Evolutionary conservation across 2,329 filamentous ascomycete genomes (phyloP), one percentile per base, ranked within the genome.

Genomic region (Geosmithia morbida): DNA sequence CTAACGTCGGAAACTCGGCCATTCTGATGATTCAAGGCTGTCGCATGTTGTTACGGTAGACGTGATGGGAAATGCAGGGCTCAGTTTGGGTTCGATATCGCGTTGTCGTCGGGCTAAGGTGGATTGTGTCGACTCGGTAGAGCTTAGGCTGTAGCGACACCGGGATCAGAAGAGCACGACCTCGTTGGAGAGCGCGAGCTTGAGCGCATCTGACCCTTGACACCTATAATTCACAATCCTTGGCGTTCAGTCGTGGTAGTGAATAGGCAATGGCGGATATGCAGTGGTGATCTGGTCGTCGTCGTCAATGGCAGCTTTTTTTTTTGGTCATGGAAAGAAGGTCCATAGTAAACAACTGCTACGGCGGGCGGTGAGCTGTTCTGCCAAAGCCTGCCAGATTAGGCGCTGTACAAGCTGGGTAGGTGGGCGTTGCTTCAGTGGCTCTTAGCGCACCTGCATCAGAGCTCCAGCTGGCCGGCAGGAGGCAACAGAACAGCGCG

Each of bases 1-100:
- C 82, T 59, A 94, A 74, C 59, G 76, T 79, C 61, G 81, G 81
- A 61, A 79, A 70, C 59, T 84, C 81, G 62, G 83, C 79, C 87
- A 92, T 90, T 54, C 58, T 68, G 64, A 57, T 59, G 51, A 52
- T 60, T 54, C 54, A 52, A 55, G 52, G 55, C 65, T 72, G 72
- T 72, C 61, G 67, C 71, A 73, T 72, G 55, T 55, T 65, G 61
- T 37, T 37, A 41, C 48, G 46, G n/a, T 11, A n/a, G 26, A 44
- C 11, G 26, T 20, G 19, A 29, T 16, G 18, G 44, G 19, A 16
- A 30, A 20, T 46, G 30, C 30, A 46, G 44, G 37, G 30, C 19
- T 40, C 33, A 37, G 13, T n/a, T n/a, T 13, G 33, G 33, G 42
- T 22, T 43, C 42, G 19, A 43, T 26, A 17, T 43, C 42, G 42